These are phyloP conservation scores for Oldenlandia corymbosa DNA, from an alignment of 257 asterid species.

Conservation along the genomic window DNA sequence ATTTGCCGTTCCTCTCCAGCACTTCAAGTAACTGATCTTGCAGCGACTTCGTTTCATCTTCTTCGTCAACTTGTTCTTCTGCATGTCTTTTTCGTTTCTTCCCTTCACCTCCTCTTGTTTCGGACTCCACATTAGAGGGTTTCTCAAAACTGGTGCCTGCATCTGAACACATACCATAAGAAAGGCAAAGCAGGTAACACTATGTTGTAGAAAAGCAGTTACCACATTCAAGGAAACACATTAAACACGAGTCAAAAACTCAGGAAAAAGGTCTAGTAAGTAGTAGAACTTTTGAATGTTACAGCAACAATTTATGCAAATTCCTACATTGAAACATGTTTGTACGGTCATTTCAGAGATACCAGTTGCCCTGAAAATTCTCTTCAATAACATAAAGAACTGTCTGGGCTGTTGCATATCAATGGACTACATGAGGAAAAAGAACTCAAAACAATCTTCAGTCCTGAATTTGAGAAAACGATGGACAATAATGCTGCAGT, in stretches of 20 bases:
- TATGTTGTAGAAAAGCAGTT: too few relatives aligned
- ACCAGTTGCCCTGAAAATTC: background rate
- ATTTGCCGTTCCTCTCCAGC: constrained; percentile 64
- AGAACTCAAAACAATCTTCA: background rate
- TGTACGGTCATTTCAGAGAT: background rate
- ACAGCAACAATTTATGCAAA: background rate
- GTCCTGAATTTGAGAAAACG: too few relatives aligned
- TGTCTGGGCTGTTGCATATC: too few relatives aligned
- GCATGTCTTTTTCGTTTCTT: constrained; percentile 53
- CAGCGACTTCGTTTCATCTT: constrained; percentile 30
- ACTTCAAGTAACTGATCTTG: constrained; percentile 49
- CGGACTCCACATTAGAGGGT: constrained; percentile 36
- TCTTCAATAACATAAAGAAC: background rate
- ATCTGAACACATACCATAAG: constrained; percentile 10
- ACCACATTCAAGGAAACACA: background rate
- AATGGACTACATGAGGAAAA: background rate
- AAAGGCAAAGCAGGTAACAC: background rate
- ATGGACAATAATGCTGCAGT: background rate
- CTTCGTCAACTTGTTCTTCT: constrained; percentile 24
- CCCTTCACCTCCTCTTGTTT: constrained; percentile 36
- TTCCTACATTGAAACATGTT: background rate
- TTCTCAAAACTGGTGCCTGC: constrained; percentile 56
- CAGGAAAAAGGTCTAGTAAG: background rate
- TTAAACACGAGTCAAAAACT: too few relatives aligned
- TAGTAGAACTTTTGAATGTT: too few relatives aligned